Evolutionary conservation across 192 early-diverging fungal species (phyloP).

Genomic region (Coemansia biformis): DNA sequence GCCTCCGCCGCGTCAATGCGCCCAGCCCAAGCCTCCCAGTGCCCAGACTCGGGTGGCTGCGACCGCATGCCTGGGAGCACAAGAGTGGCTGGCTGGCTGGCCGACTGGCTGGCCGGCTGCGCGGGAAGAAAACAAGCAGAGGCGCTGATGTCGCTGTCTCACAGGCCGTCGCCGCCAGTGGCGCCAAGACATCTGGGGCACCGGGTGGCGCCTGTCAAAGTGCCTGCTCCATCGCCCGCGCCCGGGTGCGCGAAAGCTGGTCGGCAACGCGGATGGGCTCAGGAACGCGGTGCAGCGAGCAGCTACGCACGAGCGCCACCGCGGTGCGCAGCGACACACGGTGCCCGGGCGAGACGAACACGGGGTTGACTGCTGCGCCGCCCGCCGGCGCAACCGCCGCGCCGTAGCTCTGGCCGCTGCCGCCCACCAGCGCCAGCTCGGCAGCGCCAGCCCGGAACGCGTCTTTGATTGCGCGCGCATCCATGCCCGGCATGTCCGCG

Average conservation of each 20-base stretch:
- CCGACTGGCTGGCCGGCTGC: too few species aligned
- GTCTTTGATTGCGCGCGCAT: constrained; percentile 54
- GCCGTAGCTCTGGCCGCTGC: constrained; percentile 50
- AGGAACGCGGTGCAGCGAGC: constrained; percentile 66
- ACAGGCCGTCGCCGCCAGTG: too few species aligned
- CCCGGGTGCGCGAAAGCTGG: constrained; percentile 24
- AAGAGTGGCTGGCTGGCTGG: too few species aligned
- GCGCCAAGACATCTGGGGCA: too few species aligned
- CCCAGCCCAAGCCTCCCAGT: too few species aligned
- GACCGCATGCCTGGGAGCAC: too few species aligned
- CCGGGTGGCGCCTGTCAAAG: too few species aligned
- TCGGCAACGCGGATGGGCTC: constrained; percentile 93
- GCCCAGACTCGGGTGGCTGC: too few species aligned
- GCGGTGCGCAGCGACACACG: constrained; percentile 65
- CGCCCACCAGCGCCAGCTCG: constrained; percentile 46
- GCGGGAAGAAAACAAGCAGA: too few species aligned
- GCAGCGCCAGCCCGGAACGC: constrained; percentile 29
- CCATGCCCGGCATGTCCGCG: constrained; percentile 38
- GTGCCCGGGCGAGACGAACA: constrained; percentile 87
- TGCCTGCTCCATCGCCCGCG: constrained; percentile 28
- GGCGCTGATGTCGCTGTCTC: too few species aligned
- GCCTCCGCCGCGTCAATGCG: too few species aligned
- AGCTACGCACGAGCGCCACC: constrained; percentile 58
- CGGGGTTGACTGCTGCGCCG: constrained; percentile 60
- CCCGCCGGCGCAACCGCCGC: constrained; percentile 51